Conservation (phyloP, 805 yeast species). For the Hermanozyma aechmeae region DNA sequence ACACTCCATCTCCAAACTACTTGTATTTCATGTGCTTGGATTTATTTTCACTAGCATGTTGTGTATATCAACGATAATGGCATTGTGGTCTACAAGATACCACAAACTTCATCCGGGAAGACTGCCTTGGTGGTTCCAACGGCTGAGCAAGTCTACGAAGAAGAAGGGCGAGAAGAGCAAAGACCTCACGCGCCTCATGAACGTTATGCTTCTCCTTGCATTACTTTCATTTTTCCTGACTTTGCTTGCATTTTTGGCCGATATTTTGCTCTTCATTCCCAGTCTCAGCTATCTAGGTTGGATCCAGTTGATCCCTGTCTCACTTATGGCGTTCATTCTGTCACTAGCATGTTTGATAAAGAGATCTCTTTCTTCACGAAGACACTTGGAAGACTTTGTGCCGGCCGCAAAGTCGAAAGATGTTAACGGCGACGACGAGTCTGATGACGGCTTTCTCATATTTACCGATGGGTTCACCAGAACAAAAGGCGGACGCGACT, state of each 20-base stretch:
- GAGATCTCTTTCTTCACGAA: slow-evolving; percentile 49
- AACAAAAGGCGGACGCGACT: no score
- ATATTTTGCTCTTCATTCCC: slow-evolving; percentile 68
- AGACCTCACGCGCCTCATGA: slow-evolving; percentile 23
- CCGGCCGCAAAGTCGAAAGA: no score
- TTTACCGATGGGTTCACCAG: no score
- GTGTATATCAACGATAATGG: no score
- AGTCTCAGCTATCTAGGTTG: slow-evolving; percentile 79
- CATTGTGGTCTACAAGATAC: no score
- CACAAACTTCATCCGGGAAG: no score
- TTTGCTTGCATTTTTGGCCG: slow-evolving; percentile 71
- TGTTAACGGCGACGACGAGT: no score
- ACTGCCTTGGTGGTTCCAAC: no score
- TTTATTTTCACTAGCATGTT: slow-evolving; percentile 22
- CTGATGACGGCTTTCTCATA: no score
- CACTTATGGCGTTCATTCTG: slow-evolving; percentile 53
- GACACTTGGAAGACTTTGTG: slow-evolving; percentile 30
- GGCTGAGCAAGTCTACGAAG: background rate
- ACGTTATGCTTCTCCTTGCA: slow-evolving; percentile 47
- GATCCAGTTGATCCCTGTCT: slow-evolving; percentile 65
- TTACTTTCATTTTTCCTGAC: slow-evolving; percentile 62
- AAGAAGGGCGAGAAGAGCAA: background rate
- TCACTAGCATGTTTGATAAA: slow-evolving; percentile 65
- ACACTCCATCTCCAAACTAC: slow-evolving; percentile 29
- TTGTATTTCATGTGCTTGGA: slow-evolving; percentile 33